Evolutionary conservation across 2,329 filamentous ascomycete genomes (phyloP), one percentile per base, ranked within the genome.

Genomic region (Fusarium buxicola): DNA sequence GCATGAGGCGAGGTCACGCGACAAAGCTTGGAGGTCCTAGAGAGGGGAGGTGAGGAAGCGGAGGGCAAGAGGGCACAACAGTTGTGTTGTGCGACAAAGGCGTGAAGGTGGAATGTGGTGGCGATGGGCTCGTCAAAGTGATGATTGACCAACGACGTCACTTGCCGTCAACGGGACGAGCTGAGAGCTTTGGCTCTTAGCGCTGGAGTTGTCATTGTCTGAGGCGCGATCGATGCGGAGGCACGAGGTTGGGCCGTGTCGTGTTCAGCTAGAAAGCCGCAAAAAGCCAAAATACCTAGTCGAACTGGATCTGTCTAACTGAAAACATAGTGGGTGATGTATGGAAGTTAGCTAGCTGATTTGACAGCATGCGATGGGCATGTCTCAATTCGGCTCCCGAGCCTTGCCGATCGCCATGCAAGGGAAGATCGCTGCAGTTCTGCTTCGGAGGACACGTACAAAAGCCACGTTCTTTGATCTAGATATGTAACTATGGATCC

Each of bases 101-200:
- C 35, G 18, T n/a, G 28, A 27, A 44, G 34, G 59, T 52, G 63
- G 62, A 65, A 65, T 65, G 58, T 59, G 39, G 63, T 60, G 62
- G 62, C 55, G 50, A 65, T 63, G 40, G 27, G 32, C 57, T 48
- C 56, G 40, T 47, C 10, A 38, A 43, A 46, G 34, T 53, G 30
- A 28, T 41, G 52, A 55, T 35, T 56, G 49, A 47, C 38, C 44
- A 47, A 57, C 34, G 58, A 63, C 62, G 63, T 66, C 63, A 65
- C 63, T 62, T 62, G 35, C 24, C 30, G 31, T 15, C 35, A 31
- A 31, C 30, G 34, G 7, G 30, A 36, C 9, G 21, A 55, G 45
- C 25, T 15, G 43, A 50, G 21, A 39, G 31, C 35, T 35, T 21
- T 54, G 30, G 25, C 18, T 39, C 57, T 60, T 53, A 60, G 50